Evolutionary conservation across 768 basidiomycete species (phyloP).

Genomic region (Suillus sp.): DNA sequence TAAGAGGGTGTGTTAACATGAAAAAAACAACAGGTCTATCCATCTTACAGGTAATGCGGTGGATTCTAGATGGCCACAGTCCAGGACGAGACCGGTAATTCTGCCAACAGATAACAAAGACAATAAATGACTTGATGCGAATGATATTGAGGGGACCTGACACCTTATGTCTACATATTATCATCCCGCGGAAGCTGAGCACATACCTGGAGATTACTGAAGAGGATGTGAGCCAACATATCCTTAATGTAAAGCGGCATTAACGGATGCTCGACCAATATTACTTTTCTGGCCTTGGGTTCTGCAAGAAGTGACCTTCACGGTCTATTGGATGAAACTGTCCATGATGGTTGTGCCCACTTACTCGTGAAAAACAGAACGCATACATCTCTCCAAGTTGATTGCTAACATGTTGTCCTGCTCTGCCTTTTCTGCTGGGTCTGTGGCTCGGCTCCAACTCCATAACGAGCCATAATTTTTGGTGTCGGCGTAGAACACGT

Average conservation of each 20-base stretch:
- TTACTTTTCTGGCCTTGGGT: slow-evolving; percentile 93
- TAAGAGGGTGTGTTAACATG: slow-evolving; percentile 36
- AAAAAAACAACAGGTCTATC: background rate
- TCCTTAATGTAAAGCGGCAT: slow-evolving; percentile 89
- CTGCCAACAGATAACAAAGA: slow-evolving; percentile 84
- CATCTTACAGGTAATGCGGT: slow-evolving; percentile 78
- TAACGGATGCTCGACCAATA: slow-evolving; percentile 87
- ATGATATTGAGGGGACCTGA: slow-evolving; percentile 93
- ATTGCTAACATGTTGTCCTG: slow-evolving; percentile 73
- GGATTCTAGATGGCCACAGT: slow-evolving; percentile 91
- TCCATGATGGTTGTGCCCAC: slow-evolving; percentile 28
- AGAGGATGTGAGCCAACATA: slow-evolving; percentile 79
- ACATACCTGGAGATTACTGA: slow-evolving; percentile 84
- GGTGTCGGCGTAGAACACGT: slow-evolving; percentile 70
- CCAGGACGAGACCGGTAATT: slow-evolving; percentile 91
- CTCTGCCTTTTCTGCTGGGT: slow-evolving; percentile 63
- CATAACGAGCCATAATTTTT: slow-evolving; percentile 53
- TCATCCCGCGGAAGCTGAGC: background rate
- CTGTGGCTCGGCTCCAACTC: slow-evolving; percentile 57
- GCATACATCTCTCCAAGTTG: slow-evolving; percentile 64
- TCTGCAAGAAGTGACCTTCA: slow-evolving; percentile 88
- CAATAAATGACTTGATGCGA: slow-evolving; percentile 85
- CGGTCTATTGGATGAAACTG: slow-evolving; percentile 21
- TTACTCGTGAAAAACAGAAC: slow-evolving; percentile 86
- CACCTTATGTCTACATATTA: background rate